A percentile compares a stretch with the other conserved stretches of the same genome.
phyloP scores from a whole-genome alignment of 495 filamentous ascomycete genomes.

The Daldinia decipiens region DNA sequence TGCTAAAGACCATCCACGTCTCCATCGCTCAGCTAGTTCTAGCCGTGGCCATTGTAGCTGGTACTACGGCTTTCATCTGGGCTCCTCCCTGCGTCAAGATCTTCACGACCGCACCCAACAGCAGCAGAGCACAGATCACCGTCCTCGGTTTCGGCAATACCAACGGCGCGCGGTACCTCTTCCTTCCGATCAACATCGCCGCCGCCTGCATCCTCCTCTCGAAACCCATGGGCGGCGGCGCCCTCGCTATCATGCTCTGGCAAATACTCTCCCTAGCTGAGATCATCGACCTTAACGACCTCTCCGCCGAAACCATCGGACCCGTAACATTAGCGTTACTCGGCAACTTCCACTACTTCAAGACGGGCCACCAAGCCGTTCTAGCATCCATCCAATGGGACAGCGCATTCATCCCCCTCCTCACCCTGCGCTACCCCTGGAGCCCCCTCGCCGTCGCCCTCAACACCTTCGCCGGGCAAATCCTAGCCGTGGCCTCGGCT shows the following conservation, averaged over 20 bases:
- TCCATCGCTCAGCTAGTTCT: constrained; percentile 79
- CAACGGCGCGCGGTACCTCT: constrained; percentile 89
- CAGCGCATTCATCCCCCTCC: constrained; percentile 89
- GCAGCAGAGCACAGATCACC: constrained; percentile 64
- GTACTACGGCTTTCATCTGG: constrained; percentile 76
- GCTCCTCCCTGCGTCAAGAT: constrained; percentile 79
- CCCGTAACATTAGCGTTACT: constrained; percentile 85
- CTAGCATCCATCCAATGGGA: constrained; percentile 95
- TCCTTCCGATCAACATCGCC: constrained; percentile 81
- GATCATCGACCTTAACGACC: constrained; percentile 80
- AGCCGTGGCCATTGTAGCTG: constrained; percentile 73
- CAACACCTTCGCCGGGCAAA: constrained; percentile 90
- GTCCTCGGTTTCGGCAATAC: constrained; percentile 93
- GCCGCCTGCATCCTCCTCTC: constrained; percentile 81
- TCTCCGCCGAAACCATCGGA: constrained; percentile 77
- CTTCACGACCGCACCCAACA: constrained; percentile 51
- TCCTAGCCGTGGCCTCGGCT: constrained; percentile 79
- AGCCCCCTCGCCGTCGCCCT: constrained; percentile 80
- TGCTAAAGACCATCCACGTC: constrained; percentile 76
- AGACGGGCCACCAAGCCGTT: constrained; percentile 94
- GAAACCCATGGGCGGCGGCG: constrained; percentile 93
- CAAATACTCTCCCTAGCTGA: constrained; percentile 90
- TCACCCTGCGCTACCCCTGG: constrained; percentile 87
- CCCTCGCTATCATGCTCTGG: constrained; percentile 80
- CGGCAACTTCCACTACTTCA: constrained; percentile 95